phyloP scores from a whole-genome alignment of 495 filamentous ascomycete species.

The Lasiosphaeriaceae sp. region DNA sequence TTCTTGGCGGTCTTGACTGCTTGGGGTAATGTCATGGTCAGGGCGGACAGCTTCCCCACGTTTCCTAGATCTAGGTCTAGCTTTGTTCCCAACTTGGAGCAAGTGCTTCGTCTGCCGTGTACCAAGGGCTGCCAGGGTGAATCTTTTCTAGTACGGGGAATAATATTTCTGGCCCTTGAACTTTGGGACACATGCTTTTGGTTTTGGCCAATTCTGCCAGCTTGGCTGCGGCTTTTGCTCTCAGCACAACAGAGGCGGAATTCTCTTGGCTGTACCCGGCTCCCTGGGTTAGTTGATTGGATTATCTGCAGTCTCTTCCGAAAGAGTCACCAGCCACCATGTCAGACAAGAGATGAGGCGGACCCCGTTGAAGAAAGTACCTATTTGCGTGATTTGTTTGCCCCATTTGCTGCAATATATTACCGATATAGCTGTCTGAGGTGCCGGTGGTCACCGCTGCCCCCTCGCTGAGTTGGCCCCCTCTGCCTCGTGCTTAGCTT shows the following conservation, averaged over 20 bases:
- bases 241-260: neutral
- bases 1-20: slow-evolving; percentile 1
- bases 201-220: neutral
- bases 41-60: neutral
- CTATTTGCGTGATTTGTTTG: slow-evolving; percentile 34
- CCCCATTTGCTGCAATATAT: slow-evolving; percentile 31
- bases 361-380: slow-evolving; percentile 10
- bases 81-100: neutral
- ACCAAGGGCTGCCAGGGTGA: too few relatives aligned
- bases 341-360: slow-evolving; percentile 1
- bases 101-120: too few relatives aligned
- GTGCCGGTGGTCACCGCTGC: slow-evolving; percentile 20
- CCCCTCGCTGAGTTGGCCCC: slow-evolving; percentile 7
- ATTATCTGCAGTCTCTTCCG: neutral
- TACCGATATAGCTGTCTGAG: slow-evolving; percentile 28
- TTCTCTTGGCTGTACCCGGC: slow-evolving; percentile 9
- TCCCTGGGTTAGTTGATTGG: slow-evolving; percentile 12
- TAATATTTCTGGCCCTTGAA: too few relatives aligned
- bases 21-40: neutral
- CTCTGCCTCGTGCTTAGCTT: slow-evolving; percentile 4
- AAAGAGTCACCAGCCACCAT: neutral
- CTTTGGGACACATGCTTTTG: neutral
- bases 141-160: too few relatives aligned
- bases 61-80: neutral
- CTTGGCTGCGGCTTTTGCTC: neutral